Evolutionary conservation across 2,329 filamentous ascomycete genomes (phyloP).

Genomic region (Pseudocercospora vitis): DNA sequence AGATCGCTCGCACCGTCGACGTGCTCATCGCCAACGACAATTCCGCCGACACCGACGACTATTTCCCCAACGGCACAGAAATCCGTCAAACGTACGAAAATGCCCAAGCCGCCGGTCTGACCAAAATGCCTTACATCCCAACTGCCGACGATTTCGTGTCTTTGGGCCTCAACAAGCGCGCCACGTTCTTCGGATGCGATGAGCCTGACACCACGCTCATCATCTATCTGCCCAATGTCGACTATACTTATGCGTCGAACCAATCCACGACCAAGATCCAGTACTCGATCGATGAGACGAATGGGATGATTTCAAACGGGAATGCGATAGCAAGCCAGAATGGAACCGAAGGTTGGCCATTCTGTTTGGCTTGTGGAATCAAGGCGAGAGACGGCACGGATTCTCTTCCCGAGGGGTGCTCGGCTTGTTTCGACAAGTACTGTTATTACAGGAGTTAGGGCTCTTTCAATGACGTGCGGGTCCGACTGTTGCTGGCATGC

Average conservation of each 20-base stretch:
- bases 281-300: slow-evolving; percentile 40
- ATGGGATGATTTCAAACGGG: slow-evolving; percentile 45
- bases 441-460: slow-evolving; percentile 33
- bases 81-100: slow-evolving; percentile 60
- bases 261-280: slow-evolving; percentile 38
- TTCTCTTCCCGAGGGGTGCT: slow-evolving; percentile 38
- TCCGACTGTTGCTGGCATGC: not conserved
- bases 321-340: slow-evolving; percentile 42
- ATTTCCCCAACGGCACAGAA: slow-evolving; percentile 63
- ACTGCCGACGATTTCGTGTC: slow-evolving; percentile 55
- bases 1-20: slow-evolving; percentile 55
- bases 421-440: slow-evolving; percentile 45
- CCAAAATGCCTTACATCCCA: slow-evolving; percentile 61
- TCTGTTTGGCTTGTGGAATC: slow-evolving; percentile 48
- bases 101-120: slow-evolving; percentile 52
- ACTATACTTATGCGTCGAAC: slow-evolving; percentile 41
- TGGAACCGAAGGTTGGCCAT: slow-evolving; percentile 39
- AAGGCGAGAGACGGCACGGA: slow-evolving; percentile 37
- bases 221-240: slow-evolving; percentile 48
- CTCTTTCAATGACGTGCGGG: too few relatives aligned
- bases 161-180: slow-evolving; percentile 58
- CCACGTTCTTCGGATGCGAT: slow-evolving; percentile 65
- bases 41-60: slow-evolving; percentile 58
- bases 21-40: slow-evolving; percentile 67
- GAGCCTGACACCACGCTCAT: slow-evolving; percentile 38